Evolutionary conservation across 1,284 basidiomycete genomes (phyloP).

Genomic region (Afroboletus lepidellus): DNA sequence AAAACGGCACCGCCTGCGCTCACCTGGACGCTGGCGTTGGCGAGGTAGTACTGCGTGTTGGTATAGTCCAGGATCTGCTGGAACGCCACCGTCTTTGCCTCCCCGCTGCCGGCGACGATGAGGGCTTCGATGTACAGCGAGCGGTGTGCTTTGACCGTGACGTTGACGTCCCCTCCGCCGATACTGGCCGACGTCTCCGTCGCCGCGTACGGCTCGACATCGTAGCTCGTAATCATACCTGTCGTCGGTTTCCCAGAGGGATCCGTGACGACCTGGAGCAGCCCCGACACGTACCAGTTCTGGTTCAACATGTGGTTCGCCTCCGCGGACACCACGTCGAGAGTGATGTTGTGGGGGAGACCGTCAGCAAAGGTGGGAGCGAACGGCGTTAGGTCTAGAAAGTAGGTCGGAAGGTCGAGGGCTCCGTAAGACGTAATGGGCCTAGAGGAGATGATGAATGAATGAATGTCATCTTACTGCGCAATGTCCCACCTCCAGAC

Average conservation of each 20-base stretch:
- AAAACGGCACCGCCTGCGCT: conserved; percentile 5
- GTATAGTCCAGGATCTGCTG: conserved; percentile 44
- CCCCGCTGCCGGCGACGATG: conserved; percentile 50
- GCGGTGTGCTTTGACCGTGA: conserved; percentile 48
- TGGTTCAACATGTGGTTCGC: conserved; percentile 59
- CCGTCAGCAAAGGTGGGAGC: conserved; percentile 70
- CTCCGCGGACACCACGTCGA: conserved; percentile 75
- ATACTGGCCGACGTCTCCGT: conserved; percentile 48
- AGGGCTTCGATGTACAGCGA: conserved; percentile 47
- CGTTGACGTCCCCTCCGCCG: conserved; percentile 41
- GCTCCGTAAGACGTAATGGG: conserved; percentile 80
- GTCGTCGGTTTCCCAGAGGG: conserved; percentile 61
- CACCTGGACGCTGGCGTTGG: conserved; percentile 43
- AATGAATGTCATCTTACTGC: background rate
- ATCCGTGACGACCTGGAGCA: conserved; percentile 68
- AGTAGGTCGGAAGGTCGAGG: conserved; percentile 76
- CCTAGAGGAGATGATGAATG: conserved; percentile 34
- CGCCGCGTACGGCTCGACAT: conserved; percentile 54
- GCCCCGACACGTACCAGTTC: conserved; percentile 78
- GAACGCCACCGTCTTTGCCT: conserved; percentile 45
- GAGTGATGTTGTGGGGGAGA: conserved; percentile 60
- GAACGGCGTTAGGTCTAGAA: conserved; percentile 78
- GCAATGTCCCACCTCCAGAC: conserved; percentile 58
- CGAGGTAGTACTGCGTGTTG: conserved; percentile 50
- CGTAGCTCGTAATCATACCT: conserved; percentile 60